These are phyloP conservation scores for Macrolepiota dolichaula DNA, from an alignment of 768 basidiomycete genomes.

Conservation along the genomic window DNA sequence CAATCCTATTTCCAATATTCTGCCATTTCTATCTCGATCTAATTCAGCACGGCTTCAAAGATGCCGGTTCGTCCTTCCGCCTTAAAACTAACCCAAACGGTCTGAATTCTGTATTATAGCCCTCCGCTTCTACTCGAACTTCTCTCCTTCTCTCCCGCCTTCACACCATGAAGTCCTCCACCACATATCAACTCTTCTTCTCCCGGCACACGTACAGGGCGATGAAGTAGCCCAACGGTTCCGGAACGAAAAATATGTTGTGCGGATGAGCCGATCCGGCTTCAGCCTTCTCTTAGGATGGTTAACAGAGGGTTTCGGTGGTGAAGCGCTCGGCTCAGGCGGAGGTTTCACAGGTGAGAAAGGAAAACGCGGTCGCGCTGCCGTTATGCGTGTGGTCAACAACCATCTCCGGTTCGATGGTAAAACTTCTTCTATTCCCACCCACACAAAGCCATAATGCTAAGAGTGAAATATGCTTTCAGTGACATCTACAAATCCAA, in stretches of 20 bases:
- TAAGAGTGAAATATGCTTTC: slow-evolving; percentile 16
- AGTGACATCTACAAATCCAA: slow-evolving; percentile 73
- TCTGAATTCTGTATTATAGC: slow-evolving; percentile 41
- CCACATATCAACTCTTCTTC: slow-evolving; percentile 74
- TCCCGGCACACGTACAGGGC: slow-evolving; percentile 80
- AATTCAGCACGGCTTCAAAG: slow-evolving; percentile 84
- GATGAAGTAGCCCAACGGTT: slow-evolving; percentile 84
- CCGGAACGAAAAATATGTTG: slow-evolving; percentile 84
- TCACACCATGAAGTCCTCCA: slow-evolving; percentile 69
- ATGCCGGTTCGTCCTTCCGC: slow-evolving; percentile 62
- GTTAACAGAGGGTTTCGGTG: slow-evolving; percentile 90
- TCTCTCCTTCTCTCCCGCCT: slow-evolving; percentile 63
- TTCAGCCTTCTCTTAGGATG: slow-evolving; percentile 92
- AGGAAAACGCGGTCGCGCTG: slow-evolving; percentile 81
- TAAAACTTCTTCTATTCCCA: slow-evolving; percentile 30
- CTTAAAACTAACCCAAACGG: not conserved
- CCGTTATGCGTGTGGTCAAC: slow-evolving; percentile 92
- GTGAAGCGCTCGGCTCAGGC: slow-evolving; percentile 78
- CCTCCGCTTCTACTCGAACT: slow-evolving; percentile 67
- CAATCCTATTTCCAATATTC: slow-evolving; percentile 93
- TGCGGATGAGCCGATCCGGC: slow-evolving; percentile 88
- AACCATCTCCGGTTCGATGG: slow-evolving; percentile 91
- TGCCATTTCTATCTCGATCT: slow-evolving; percentile 97
- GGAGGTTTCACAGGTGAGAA: slow-evolving; percentile 78
- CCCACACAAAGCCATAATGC: not conserved